These are phyloP conservation scores for Eustoma russellianum DNA, from an alignment of 257 asterid species.

Conservation along the genomic window DNA sequence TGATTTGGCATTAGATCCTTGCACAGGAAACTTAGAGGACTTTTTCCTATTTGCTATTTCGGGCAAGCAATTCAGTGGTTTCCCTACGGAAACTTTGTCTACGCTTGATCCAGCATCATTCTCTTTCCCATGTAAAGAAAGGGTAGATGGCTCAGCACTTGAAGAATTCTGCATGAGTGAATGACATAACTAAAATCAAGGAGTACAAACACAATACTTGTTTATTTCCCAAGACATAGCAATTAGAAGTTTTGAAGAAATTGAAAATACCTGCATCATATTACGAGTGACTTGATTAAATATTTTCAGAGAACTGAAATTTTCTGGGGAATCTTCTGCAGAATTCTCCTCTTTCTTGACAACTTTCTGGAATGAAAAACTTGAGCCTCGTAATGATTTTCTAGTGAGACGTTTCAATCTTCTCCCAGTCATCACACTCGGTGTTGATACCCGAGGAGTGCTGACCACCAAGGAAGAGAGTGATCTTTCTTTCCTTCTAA, in stretches of 20 bases:
- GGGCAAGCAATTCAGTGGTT: constrained; percentile 80
- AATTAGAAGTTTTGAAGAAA: constrained; percentile 4
- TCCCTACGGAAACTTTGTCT: constrained; percentile 75
- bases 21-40: constrained; percentile 44
- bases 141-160: constrained; percentile 47
- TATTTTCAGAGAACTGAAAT: constrained; percentile 67
- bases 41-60: constrained; percentile 88
- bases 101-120: constrained; percentile 50
- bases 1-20: constrained; percentile 51
- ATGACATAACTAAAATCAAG: constrained; percentile 11
- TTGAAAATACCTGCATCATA: constrained; percentile 46
- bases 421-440: constrained; percentile 73
- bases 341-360: constrained; percentile 56
- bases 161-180: constrained; percentile 43
- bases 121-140: constrained; percentile 30
- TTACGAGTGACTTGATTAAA: constrained; percentile 43
- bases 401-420: constrained; percentile 72
- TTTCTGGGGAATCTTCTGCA: constrained; percentile 50
- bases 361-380: constrained; percentile 67
- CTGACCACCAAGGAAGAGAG: constrained; percentile 86
- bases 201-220: not conserved
- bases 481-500: constrained; percentile 87
- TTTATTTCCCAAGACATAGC: not conserved
- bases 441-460: constrained; percentile 84
- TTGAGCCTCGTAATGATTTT: constrained; percentile 65